Conservation (phyloP, 805 yeast species). For the Kodamaea jinghongensis region DNA sequence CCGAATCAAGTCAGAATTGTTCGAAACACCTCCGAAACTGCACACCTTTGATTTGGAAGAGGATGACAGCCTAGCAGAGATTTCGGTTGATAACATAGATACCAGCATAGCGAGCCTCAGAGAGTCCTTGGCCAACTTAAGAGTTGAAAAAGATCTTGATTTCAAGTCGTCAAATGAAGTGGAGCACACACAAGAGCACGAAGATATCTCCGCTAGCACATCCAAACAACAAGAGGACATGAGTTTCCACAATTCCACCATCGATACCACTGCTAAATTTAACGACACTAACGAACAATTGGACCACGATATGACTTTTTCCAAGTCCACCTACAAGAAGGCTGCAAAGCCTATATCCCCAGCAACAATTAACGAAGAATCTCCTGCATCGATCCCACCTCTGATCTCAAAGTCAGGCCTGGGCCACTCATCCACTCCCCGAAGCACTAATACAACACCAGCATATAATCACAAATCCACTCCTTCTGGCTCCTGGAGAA, state of each 20-base stretch:
- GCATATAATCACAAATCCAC: constrained; percentile 6
- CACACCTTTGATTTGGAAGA: constrained; percentile 1
- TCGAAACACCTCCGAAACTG: constrained; percentile 3
- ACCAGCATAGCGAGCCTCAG: constrained; percentile 15
- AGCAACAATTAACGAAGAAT: neutral
- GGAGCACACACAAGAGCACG: neutral
- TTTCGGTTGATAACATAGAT: constrained; percentile 11
- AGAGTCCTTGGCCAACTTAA: constrained; percentile 11
- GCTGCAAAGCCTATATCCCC: neutral
- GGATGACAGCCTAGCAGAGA: neutral
- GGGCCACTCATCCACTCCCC: constrained; percentile 12
- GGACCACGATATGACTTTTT: constrained; percentile 20
- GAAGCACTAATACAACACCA: constrained; percentile 10
- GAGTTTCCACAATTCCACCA: constrained; percentile 13
- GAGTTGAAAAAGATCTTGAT: neutral
- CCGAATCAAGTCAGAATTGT: constrained; percentile 1
- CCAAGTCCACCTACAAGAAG: constrained; percentile 9
- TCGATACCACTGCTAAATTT: constrained; percentile 11
- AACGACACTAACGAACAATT: constrained; percentile 25
- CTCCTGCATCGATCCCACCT: neutral
- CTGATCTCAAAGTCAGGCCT: neutral
- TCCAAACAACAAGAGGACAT: constrained; percentile 1
- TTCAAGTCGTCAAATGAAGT: neutral
- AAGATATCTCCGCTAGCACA: constrained; percentile 1
- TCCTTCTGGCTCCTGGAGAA: constrained; percentile 22